phyloP scores from a whole-genome alignment of 2,329 filamentous ascomycete genomes.

The Epichloe glyceriae region DNA sequence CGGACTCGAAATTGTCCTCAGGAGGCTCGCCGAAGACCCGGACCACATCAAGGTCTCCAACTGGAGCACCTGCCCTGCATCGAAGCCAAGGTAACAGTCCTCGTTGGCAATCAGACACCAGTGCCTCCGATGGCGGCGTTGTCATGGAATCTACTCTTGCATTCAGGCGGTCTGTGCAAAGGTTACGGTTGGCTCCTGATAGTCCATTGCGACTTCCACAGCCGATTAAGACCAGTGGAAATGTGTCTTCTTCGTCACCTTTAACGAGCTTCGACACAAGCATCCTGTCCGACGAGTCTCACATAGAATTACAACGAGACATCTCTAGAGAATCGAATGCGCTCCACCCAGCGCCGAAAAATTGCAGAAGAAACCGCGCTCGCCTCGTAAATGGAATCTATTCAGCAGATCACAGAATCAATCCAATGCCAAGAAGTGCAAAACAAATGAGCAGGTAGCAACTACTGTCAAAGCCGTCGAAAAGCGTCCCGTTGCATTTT shows the following conservation, averaged over 20 bases:
- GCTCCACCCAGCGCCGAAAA: conserved; percentile 33
- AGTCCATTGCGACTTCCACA: conserved; percentile 35
- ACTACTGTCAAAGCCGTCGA: conserved; percentile 35
- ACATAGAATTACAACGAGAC: conserved; percentile 27
- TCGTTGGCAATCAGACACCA: conserved; percentile 41
- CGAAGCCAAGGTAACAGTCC: conserved; percentile 16
- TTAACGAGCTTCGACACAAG: conserved; percentile 45
- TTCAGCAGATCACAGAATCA: conserved; percentile 43
- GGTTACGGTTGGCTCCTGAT: conserved; percentile 32
- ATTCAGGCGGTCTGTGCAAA: conserved; percentile 41
- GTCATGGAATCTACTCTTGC: conserved; percentile 39
- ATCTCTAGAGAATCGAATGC: conserved; percentile 18
- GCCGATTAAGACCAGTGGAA: conserved; percentile 35
- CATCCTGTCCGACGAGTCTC: conserved; percentile 44
- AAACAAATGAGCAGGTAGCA: conserved; percentile 26
- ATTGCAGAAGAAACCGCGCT: conserved; percentile 39
- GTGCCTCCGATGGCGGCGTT: conserved; percentile 35
- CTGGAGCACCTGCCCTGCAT: conserved; percentile 43
- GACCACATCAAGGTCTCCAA: conserved; percentile 28
- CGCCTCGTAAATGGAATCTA: conserved; percentile 50
- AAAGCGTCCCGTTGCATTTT: conserved; percentile 43
- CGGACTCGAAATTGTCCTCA: conserved; percentile 28
- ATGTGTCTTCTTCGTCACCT: conserved; percentile 31
- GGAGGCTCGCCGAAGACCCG: conserved; percentile 27
- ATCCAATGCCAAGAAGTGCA: conserved; percentile 24